phyloP scores from a whole-genome alignment of 257 asterid species.

The Euphrasia confusa region DNA sequence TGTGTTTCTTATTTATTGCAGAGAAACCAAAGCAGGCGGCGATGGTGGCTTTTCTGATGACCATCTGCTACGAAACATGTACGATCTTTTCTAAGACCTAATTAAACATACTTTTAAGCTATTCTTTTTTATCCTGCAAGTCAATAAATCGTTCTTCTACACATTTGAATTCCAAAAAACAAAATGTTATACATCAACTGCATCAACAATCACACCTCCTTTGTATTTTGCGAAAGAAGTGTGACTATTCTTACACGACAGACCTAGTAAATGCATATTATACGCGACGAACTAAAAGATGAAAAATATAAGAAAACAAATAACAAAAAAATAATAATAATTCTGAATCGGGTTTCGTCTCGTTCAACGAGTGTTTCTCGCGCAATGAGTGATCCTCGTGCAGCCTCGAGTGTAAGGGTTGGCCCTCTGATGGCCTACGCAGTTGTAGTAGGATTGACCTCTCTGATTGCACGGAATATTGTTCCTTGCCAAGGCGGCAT shows the following conservation, averaged over 20 bases:
- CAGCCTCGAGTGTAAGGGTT: constrained; percentile 51
- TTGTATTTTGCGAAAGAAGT: too few species aligned
- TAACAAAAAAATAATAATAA: not conserved
- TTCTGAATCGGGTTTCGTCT: not conserved
- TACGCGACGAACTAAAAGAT: not conserved
- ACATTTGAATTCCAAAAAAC: too few species aligned
- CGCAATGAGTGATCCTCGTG: constrained; percentile 44
- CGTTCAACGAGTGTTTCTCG: constrained; percentile 32
- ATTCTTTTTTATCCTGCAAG: too few species aligned
- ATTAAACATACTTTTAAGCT: too few species aligned
- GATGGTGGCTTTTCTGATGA: constrained; percentile 60
- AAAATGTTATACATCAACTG: too few species aligned
- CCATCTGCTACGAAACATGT: not conserved
- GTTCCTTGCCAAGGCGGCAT: constrained; percentile 35
- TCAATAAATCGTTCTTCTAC: too few species aligned
- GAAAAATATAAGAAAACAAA: not conserved
- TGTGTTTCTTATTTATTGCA: constrained; percentile 28
- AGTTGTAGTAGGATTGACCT: constrained; percentile 50
- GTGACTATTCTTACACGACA: too few species aligned
- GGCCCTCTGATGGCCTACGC: constrained; percentile 30
- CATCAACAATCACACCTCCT: too few species aligned
- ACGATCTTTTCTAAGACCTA: constrained; percentile 15
- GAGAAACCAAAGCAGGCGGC: constrained; percentile 37
- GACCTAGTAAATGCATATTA: too few species aligned
- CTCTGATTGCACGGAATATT: constrained; percentile 39